These are phyloP conservation scores for Acacia concinna DNA, from an alignment of 331 rosid species.

Conservation along the genomic window DNA sequence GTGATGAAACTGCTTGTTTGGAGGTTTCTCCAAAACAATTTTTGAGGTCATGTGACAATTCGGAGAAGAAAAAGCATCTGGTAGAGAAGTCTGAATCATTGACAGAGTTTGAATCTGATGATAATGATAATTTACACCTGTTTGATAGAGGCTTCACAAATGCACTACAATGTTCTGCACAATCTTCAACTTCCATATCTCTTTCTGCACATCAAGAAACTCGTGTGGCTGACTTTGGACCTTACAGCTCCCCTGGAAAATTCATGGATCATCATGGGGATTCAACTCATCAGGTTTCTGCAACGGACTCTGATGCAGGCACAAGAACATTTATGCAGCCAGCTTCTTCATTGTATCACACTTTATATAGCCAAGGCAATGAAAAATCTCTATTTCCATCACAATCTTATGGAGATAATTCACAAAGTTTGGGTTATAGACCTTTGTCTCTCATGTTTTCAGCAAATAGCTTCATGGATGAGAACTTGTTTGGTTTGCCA, in stretches of 20 bases:
- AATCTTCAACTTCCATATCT: constrained; percentile 42
- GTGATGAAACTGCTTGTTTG: constrained; percentile 44
- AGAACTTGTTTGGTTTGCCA: constrained; percentile 72
- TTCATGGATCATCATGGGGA: constrained; percentile 43
- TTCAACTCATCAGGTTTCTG: constrained; percentile 46
- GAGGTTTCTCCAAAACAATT: constrained; percentile 41
- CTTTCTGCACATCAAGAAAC: constrained; percentile 43
- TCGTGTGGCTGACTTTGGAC: constrained; percentile 46
- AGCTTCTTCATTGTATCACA: constrained; percentile 48
- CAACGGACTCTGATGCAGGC: constrained; percentile 40
- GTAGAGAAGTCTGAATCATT: constrained; percentile 46
- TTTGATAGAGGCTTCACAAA: constrained; percentile 43
- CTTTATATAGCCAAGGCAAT: constrained; percentile 46
- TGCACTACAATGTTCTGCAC: constrained; percentile 42
- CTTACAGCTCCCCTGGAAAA: constrained; percentile 50
- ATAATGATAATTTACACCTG: constrained; percentile 37
- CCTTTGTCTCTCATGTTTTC: constrained; percentile 40
- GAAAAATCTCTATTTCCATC: constrained; percentile 44
- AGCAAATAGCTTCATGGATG: constrained; percentile 42
- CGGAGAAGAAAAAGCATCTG: constrained; percentile 39
- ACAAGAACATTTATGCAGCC: constrained; percentile 47
- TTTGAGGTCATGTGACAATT: constrained; percentile 47
- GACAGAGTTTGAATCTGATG: constrained; percentile 40
- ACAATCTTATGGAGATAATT: constrained; percentile 44
- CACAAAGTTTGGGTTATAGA: constrained; percentile 34